Evolutionary conservation across 441 rosid genomes (phyloP), one percentile per base, ranked within the genome.

Genomic region (Metrosideros polymorpha): DNA sequence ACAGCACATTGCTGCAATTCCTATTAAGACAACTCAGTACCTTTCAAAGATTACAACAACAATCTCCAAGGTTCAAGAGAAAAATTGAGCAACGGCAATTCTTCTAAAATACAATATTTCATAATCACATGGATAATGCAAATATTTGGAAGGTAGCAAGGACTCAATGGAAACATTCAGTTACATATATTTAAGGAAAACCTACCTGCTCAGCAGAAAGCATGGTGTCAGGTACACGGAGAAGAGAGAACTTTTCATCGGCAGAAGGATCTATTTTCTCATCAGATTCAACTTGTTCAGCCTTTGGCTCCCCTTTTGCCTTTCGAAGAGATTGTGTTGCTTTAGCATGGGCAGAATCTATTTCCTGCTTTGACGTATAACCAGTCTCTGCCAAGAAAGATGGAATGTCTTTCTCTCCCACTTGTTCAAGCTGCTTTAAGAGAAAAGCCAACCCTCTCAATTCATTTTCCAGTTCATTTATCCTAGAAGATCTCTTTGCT

Each of bases 191-290:
- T 82, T 45, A 83, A 30, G 50, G 19, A 30, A 84, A 87, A 45
- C 87, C 53, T 89, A 94, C 99, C 98, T 95, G 99, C 88, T 96
- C 99, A 39, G 93, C 88, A 30, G 98, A 93, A 86, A 96, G 95
- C 93, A 92, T 92, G 85, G 93, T 86, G 86, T 97, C 99, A 9
- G 98, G 98, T 87, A 95, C 86, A 61, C 90, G 91, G 66, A 96
- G 86, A 61, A 96, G 98, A 87, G 96, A 93, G 89, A 92, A 97
- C 89, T 95, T 97, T 18, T 93, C 98, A 87, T 35, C 90, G 30
- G 89, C 56, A 79, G 92, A 91, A 86, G 90, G 79, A 84, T 95
- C 98, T 66, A 84, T 89, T 85, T 93, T 94, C 83, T 95, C 99
- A 54, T 95, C 99, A n/a, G 82, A 88, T 88, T 95, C 99, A 87